Percentiles rank a stretch among this genome's conserved stretches.
phyloP scores from a whole-genome alignment of 2,329 filamentous ascomycete species.

The Aureobasidium sp. region DNA sequence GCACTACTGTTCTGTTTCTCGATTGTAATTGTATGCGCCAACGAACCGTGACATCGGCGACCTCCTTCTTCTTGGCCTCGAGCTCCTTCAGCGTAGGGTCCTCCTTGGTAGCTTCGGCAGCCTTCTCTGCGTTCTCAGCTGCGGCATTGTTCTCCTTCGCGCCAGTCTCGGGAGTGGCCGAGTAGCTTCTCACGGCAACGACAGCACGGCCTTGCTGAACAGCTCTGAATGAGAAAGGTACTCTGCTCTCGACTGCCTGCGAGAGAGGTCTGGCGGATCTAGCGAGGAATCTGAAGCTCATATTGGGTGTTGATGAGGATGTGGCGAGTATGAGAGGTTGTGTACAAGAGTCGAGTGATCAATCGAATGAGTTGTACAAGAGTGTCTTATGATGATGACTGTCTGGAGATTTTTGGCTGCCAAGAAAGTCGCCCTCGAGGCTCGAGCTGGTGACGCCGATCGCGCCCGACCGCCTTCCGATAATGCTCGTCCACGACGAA shows the following conservation, averaged over 20 bases:
- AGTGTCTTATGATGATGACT: neutral
- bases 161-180: conserved; percentile 31
- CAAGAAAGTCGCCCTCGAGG: neutral
- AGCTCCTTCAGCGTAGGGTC: conserved; percentile 53
- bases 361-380: neutral
- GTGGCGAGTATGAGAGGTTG: neutral
- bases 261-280: conserved; percentile 10
- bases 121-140: conserved; percentile 26
- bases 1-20: neutral
- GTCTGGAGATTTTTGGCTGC: neutral
- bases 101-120: conserved; percentile 21
- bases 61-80: conserved; percentile 63
- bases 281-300: conserved; percentile 8
- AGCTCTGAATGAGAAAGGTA: conserved; percentile 26
- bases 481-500: neutral
- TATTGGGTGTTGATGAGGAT: neutral
- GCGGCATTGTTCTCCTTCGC: conserved; percentile 30
- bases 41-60: conserved; percentile 74
- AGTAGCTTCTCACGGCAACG: conserved; percentile 35
- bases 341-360: neutral
- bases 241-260: conserved; percentile 11
- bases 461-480: neutral
- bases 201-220: conserved; percentile 24
- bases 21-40: neutral
- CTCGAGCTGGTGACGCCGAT: neutral